These are phyloP conservation scores for Magnusiomyces paraingens DNA, from an alignment of 1,139 yeast genomes.

Conservation along the genomic window DNA sequence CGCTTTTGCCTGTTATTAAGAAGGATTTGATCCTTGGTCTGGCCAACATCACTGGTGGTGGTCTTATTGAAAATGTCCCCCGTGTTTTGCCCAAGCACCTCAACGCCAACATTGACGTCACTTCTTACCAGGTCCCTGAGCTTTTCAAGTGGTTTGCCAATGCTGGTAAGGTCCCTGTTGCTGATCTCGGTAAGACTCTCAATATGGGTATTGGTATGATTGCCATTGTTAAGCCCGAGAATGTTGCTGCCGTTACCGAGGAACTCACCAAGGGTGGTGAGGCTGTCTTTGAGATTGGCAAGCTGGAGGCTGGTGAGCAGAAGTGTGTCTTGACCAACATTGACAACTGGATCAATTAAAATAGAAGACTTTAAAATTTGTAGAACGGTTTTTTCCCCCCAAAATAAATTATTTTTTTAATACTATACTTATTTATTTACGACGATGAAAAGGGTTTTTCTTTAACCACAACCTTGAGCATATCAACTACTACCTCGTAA, in stretches of 20 bases:
- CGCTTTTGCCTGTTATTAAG: constrained; percentile 66
- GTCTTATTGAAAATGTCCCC: constrained; percentile 92
- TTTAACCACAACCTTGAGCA: neutral
- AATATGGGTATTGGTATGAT: constrained; percentile 98
- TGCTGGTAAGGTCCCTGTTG: constrained; percentile 82
- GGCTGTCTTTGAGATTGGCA: constrained; percentile 72
- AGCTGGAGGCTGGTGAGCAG: constrained; percentile 51
- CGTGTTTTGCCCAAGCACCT: constrained; percentile 80
- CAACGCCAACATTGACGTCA: constrained; percentile 75
- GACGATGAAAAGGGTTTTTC: constrained; percentile 1
- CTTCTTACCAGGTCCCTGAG: constrained; percentile 74
- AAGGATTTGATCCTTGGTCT: constrained; percentile 71
- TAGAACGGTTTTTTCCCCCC: no score
- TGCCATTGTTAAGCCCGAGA: constrained; percentile 57
- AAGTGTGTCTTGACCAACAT: constrained; percentile 66
- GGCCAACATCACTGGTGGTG: constrained; percentile 99
- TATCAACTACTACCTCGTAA: neutral
- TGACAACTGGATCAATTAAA: constrained; percentile 40
- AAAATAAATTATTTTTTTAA: neutral
- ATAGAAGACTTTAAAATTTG: neutral
- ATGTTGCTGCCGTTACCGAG: constrained; percentile 52
- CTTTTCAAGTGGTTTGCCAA: constrained; percentile 93
- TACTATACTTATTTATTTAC: neutral
- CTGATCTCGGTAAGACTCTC: constrained; percentile 82
- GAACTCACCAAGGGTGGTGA: constrained; percentile 63